Base-by-base conservation (phyloP, 768 basidiomycete genomes). In the Albatrellus ellisii region DNA sequence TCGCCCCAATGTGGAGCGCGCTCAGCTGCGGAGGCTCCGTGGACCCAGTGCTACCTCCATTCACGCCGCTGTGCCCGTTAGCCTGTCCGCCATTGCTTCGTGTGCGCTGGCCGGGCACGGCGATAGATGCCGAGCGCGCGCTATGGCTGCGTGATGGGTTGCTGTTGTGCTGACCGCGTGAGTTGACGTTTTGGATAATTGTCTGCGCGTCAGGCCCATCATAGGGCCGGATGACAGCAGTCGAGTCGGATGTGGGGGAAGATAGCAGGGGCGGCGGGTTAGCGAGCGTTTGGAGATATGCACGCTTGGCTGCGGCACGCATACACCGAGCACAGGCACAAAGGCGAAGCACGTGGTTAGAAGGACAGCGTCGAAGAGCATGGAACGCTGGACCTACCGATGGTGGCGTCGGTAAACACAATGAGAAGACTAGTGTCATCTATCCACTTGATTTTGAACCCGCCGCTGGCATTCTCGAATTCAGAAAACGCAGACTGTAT, bases 401-500 rank as follows among this genome's bases (percentile, higher is more conserved):
- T 70, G 36, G 72, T 67, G 43, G 95, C 77, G 63, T 98, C 95
- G 49, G 75, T 73, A 58, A 99, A 99, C 42, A 99, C 95, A 52
- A 95, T 83, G 53, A 92, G 66, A 29, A 94, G 83, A 56, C 86
- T 92, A 27, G 88, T 90, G 62, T 99, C 95, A 61, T 99, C 92
- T 53, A 77, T 74, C 95, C 95, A 99, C 60, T 99, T 99, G 59
- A 99, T 92, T 72, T 92, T 90, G 69, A 94, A 95, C 18, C 95
- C 95, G 22, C 94, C 95, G 43, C 69, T 75, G 40, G 79, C 66
- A 46, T 64, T 70, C 54, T 95, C 90, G 73, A 83, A 98, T 34
- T 91, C 89, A 38, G 79, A 68, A 60, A 98, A 95, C 34, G 89
- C 84, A 32, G 70, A 57, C 57, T 97, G 91, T 37, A 99, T 86